Conservation (phyloP, 345 rosid species). For the Hevea brasiliensis region DNA sequence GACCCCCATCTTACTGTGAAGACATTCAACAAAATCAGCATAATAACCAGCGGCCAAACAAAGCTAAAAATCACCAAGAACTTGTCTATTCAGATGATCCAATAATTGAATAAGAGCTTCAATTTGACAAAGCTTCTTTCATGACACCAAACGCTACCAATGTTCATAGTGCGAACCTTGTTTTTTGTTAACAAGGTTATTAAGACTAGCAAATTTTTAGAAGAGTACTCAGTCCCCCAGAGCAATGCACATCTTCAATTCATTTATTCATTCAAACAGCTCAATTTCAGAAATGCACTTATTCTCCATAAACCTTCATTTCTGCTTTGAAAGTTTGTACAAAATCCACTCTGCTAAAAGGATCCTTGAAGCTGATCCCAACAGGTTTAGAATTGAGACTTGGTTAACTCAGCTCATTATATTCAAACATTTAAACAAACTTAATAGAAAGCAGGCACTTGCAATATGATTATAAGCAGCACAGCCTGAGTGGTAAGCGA, state of each 20-base stretch:
- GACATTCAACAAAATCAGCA: not conserved
- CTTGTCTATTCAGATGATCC: not conserved
- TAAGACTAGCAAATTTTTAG: not conserved
- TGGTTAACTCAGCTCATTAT: not conserved
- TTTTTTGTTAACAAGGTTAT: not conserved
- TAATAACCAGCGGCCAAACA: not conserved
- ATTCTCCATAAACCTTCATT: not conserved
- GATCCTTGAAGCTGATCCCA: not conserved
- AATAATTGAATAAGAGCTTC: not conserved
- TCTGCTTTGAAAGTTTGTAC: constrained; percentile 1
- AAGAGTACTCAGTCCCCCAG: not conserved
- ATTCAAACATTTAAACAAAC: not conserved
- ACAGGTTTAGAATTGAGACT: not conserved
- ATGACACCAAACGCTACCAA: not conserved
- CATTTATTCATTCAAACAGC: constrained; percentile 1
- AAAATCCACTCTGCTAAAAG: not conserved
- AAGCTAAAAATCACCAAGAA: not conserved
- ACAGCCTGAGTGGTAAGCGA: no score
- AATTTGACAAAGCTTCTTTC: not conserved
- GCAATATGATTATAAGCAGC: constrained; percentile 1
- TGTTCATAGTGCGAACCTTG: not conserved
- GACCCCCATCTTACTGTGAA: no score
- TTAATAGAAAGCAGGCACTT: not conserved
- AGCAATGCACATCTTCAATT: not conserved
- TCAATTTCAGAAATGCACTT: not conserved